Percentiles rank a stretch among this genome's conserved stretches.
These are phyloP conservation scores for Trichophyton benhamiae DNA, from an alignment of 2,329 filamentous ascomycete genomes.

Conservation along the genomic window DNA sequence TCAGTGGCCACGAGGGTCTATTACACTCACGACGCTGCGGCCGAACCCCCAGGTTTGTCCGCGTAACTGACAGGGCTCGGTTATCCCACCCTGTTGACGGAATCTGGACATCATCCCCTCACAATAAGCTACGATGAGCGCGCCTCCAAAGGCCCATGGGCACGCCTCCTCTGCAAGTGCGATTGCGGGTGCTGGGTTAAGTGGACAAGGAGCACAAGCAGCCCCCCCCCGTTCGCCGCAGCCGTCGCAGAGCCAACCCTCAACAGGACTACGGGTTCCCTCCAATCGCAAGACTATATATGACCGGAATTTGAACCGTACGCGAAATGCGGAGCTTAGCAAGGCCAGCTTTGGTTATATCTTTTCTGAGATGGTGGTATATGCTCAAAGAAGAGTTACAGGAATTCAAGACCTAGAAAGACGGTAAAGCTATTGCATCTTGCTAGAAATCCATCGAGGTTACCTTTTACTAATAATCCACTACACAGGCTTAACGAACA, in stretches of 20 bases:
- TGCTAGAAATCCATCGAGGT: background rate
- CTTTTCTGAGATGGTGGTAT: constrained; percentile 92
- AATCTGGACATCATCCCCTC: background rate
- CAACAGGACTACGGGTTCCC: constrained; percentile 63
- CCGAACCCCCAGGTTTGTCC: no score
- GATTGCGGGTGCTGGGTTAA: background rate
- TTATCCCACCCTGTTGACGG: background rate
- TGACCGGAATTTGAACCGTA: constrained; percentile 84
- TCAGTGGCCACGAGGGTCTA: background rate
- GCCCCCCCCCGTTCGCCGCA: background rate
- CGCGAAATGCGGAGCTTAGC: constrained; percentile 76
- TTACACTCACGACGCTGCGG: no score
- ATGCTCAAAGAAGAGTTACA: constrained; percentile 80
- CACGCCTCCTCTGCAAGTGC: constrained; percentile 14
- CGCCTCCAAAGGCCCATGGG: constrained; percentile 9
- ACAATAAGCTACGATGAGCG: constrained; percentile 5
- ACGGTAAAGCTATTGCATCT: constrained; percentile 42
- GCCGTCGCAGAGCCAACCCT: constrained; percentile 16
- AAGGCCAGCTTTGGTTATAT: constrained; percentile 91
- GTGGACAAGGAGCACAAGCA: background rate
- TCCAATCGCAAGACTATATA: constrained; percentile 96
- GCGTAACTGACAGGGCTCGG: background rate
- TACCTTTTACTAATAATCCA: background rate
- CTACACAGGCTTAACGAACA: constrained; percentile 65
- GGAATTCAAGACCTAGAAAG: constrained; percentile 91